Conservation (phyloP, 2,329 filamentous ascomycete species). For the Thyridium curvatum region DNA sequence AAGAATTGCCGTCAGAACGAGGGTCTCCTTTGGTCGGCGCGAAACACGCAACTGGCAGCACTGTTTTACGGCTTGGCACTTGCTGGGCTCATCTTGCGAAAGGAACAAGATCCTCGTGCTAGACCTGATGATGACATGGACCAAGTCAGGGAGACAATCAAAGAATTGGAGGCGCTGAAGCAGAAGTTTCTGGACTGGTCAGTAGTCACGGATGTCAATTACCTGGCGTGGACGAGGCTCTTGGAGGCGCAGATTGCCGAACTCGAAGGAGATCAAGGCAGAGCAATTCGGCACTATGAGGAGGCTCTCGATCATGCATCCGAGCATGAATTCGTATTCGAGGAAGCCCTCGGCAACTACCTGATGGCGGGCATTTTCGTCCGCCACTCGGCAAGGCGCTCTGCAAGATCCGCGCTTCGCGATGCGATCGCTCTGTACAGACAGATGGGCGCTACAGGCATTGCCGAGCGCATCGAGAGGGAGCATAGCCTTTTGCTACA, state of each 20-base stretch:
- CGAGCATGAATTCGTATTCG: constrained; percentile 59
- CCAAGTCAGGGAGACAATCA: constrained; percentile 41
- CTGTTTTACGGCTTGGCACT: constrained; percentile 56
- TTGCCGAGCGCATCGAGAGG: constrained; percentile 61
- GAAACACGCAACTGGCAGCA: constrained; percentile 50
- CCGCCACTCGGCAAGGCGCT: constrained; percentile 56
- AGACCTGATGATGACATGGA: constrained; percentile 31
- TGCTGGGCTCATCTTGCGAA: constrained; percentile 43
- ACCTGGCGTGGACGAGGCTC: constrained; percentile 61
- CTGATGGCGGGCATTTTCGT: constrained; percentile 68
- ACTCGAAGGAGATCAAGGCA: constrained; percentile 47
- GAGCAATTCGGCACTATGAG: constrained; percentile 61
- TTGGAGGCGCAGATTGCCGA: constrained; percentile 65
- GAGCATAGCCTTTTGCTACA: constrained; percentile 63
- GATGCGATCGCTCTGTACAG: constrained; percentile 65
- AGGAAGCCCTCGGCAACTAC: constrained; percentile 69
- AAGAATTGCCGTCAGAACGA: constrained; percentile 38
- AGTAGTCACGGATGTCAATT: constrained; percentile 62
- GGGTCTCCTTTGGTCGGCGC: constrained; percentile 50
- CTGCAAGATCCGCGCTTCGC: constrained; percentile 61
- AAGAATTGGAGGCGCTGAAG: constrained; percentile 47
- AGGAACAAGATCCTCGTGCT: constrained; percentile 39
- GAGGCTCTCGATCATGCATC: constrained; percentile 65
- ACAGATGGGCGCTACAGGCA: constrained; percentile 61
- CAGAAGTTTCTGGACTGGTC: constrained; percentile 60